Base-by-base conservation (phyloP, 2,329 filamentous ascomycete species). In the Cladosporium sp. region DNA sequence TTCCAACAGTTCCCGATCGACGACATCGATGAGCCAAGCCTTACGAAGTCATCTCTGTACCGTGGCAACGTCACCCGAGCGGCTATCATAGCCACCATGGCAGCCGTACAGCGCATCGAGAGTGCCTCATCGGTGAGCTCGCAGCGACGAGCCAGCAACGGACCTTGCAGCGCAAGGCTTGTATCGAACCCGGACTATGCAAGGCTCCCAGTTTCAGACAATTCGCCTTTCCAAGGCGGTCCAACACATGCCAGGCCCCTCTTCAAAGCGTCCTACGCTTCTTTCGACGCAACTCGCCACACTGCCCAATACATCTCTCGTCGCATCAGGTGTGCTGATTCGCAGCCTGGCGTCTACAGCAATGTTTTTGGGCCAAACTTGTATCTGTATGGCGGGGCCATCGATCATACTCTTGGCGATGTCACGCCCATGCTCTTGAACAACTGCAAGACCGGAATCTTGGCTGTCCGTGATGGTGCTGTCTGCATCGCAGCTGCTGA, bases 41-140 rank as follows among this genome's bases (percentile, higher is more conserved):
- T 80, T 35, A 81, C 78, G 33, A 81, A 81, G 63, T 80, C 79
- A 0, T 77, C 74, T 29, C 69, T 81, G 3, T 81, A 81, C 64
- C 75, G 79, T 28, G 78, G 79, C 0, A 69, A 74, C 0, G 74
- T 81, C 61, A 79, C 78, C 1, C 73, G 75, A 49, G 77, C 79
- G 18, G 78, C 78, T 26, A 72, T 80, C 37, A 70, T 71, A 16
- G 79, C 79, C 5, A 77, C 75, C 2, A 64, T 78, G 5, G 72
- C 77, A 14, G 79, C 79, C 29, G 74, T 81, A 10, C 71, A 75
- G 12, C 73, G 79, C 40, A 77, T 81, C 44, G 70, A 75, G 35
- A 40, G 23, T 3, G 37, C 49, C 10, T 46, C 40, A 3, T 62
- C 28, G 10, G 33, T 18, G 16, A 10, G 7, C 28, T 11, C 33